These are phyloP conservation scores for Aspergillaceae sp. DNA, from an alignment of 2,329 filamentous ascomycete species.

Conservation along the genomic window DNA sequence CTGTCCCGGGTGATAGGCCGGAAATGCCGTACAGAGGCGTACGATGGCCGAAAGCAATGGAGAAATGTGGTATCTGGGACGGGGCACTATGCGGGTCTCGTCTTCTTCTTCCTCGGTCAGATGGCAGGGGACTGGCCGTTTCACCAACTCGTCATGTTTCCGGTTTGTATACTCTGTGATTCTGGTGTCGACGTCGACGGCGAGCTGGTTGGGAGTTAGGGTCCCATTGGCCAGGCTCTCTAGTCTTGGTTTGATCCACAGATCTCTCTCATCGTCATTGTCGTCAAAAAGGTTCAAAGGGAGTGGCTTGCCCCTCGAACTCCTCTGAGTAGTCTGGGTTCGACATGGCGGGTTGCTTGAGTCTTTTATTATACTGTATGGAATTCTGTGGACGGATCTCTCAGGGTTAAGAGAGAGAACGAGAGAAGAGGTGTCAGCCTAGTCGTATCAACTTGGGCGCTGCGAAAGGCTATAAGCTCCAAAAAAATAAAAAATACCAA, in stretches of 20 bases:
- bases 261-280: background rate
- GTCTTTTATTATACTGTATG: background rate
- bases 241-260: constrained; percentile 1
- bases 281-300: background rate
- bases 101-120: background rate
- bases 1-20: background rate
- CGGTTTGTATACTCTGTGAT: background rate
- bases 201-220: background rate
- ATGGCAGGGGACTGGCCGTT: background rate
- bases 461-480: no score
- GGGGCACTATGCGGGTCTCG: background rate
- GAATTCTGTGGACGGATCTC: background rate
- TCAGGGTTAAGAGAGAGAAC: background rate
- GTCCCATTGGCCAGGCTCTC: background rate
- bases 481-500: no score
- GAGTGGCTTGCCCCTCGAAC: background rate
- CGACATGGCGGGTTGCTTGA: background rate
- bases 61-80: background rate
- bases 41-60: background rate
- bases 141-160: background rate
- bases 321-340: background rate
- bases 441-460: background rate
- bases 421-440: background rate
- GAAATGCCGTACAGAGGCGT: background rate
- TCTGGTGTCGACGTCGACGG: background rate